These are phyloP conservation scores for Suhomyces atakaporum DNA, from an alignment of 1,139 yeast species.

Conservation along the genomic window DNA sequence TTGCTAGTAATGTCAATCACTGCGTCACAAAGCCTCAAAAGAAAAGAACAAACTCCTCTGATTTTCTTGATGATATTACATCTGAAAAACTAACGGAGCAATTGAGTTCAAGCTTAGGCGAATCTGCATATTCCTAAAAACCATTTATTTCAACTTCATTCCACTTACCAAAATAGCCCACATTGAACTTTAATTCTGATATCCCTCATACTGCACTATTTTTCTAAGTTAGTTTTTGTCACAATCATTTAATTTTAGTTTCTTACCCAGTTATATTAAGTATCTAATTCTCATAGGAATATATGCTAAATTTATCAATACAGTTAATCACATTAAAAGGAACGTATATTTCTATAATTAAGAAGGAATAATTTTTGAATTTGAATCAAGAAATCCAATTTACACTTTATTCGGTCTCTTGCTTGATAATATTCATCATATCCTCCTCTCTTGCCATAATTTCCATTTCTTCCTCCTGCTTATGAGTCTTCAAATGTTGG, in stretches of 20 bases:
- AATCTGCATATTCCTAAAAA: slow-evolving; percentile 1
- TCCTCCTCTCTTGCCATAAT: slow-evolving; percentile 3
- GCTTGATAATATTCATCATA: slow-evolving; percentile 3
- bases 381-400: too few species aligned
- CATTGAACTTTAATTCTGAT: slow-evolving; percentile 2
- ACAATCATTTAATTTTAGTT: background rate
- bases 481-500: slow-evolving; percentile 75
- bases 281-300: too few species aligned
- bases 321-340: too few species aligned
- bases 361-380: too few species aligned
- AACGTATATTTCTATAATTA: background rate
- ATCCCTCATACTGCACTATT: background rate
- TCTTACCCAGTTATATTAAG: too few species aligned
- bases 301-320: too few species aligned
- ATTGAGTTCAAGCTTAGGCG: slow-evolving; percentile 13
- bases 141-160: background rate
- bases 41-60: slow-evolving; percentile 16
- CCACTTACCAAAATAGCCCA: background rate
- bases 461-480: slow-evolving; percentile 32
- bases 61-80: slow-evolving; percentile 22
- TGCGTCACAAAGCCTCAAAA: slow-evolving; percentile 34
- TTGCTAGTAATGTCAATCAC: slow-evolving; percentile 28
- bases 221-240: slow-evolving; percentile 1
- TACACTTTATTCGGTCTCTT: slow-evolving; percentile 1
- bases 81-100: slow-evolving; percentile 24